These are phyloP conservation scores for Oropetium thomaeum DNA, from an alignment of 176 grass and related monocot species.

Conservation along the genomic window DNA sequence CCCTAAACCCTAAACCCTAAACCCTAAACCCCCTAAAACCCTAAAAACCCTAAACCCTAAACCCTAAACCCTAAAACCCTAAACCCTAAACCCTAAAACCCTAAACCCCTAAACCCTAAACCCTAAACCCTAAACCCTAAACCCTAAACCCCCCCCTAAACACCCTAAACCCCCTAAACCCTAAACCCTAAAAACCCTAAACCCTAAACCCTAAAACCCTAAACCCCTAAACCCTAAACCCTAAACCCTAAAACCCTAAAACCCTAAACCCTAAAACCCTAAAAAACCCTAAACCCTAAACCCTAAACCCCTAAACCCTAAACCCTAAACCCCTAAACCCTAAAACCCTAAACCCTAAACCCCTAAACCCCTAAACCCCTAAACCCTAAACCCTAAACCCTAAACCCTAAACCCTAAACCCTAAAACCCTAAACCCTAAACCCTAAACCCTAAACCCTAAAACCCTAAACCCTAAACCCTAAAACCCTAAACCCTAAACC, in stretches of 20 bases:
- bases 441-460: background rate
- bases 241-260: constrained; percentile 15
- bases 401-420: background rate
- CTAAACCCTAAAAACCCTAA: background rate
- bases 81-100: too few species aligned
- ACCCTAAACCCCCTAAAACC: too few species aligned
- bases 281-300: constrained; percentile 11
- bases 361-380: constrained; percentile 14
- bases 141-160: too few species aligned
- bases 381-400: constrained; percentile 12
- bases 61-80: too few species aligned
- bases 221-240: constrained; percentile 6
- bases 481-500: background rate
- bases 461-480: background rate
- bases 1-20: too few species aligned
- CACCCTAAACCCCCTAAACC: too few species aligned
- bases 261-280: constrained; percentile 2
- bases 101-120: too few species aligned
- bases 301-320: constrained; percentile 6
- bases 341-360: background rate
- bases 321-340: constrained; percentile 9
- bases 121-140: too few species aligned
- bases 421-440: background rate
- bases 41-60: too few species aligned
- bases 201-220: background rate